phyloP scores from a whole-genome alignment of 306 rosid species.

The Citrullus mucosospermus region DNA sequence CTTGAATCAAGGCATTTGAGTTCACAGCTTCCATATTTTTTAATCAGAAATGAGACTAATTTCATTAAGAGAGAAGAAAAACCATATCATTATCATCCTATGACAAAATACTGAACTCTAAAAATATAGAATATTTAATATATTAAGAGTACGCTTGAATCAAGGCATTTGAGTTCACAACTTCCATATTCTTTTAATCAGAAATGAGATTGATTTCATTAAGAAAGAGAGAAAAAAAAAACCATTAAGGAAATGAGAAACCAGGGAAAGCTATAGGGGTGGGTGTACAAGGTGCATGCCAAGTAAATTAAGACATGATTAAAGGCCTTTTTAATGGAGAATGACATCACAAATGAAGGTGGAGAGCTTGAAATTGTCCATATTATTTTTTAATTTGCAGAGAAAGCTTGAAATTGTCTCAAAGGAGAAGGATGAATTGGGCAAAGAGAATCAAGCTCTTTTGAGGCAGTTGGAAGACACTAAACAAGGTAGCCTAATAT shows the following conservation, averaged over 20 bases:
- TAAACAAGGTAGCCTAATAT: constrained; percentile 47
- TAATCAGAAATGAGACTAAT: neutral
- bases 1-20: neutral
- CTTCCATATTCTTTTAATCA: too few relatives aligned
- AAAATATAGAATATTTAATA: too few relatives aligned
- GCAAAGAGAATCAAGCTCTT: constrained; percentile 60
- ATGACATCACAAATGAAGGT: neutral
- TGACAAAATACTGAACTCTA: too few relatives aligned
- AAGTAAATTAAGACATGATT: neutral
- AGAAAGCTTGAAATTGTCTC: constrained; percentile 30
- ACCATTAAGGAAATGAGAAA: too few relatives aligned
- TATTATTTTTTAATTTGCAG: constrained; percentile 22
- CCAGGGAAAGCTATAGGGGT: neutral
- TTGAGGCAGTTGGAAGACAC: constrained; percentile 68
- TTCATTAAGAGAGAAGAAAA: too few relatives aligned
- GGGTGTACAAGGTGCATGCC: neutral
- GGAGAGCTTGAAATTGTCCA: neutral
- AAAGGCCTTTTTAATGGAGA: too few relatives aligned
- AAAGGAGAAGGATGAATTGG: constrained; percentile 67
- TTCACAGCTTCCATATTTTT: neutral
- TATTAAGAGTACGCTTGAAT: too few relatives aligned
- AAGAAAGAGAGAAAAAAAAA: too few relatives aligned
- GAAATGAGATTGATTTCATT: too few relatives aligned
- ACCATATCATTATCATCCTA: too few relatives aligned
- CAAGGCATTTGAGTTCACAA: too few relatives aligned